Conservation (phyloP, 345 rosid species). For the Ricinus communis region DNA sequence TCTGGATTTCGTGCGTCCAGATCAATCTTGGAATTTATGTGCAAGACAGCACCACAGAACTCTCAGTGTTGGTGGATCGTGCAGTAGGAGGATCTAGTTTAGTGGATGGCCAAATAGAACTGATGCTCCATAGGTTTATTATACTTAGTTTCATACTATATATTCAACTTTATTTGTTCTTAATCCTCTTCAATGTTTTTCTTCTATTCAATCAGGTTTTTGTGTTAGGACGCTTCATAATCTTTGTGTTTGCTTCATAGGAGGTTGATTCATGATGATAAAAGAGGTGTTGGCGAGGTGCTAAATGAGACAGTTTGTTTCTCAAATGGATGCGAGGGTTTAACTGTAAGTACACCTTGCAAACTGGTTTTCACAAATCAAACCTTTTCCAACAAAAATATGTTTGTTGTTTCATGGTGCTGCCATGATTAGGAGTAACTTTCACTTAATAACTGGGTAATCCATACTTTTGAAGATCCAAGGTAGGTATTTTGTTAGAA, state of each 20-base stretch:
- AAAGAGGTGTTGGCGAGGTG: slow-evolving; percentile 86
- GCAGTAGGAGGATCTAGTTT: slow-evolving; percentile 86
- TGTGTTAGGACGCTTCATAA: slow-evolving; percentile 11
- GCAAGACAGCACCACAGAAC: slow-evolving; percentile 67
- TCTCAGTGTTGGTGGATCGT: slow-evolving; percentile 88
- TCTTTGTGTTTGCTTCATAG: slow-evolving; percentile 30
- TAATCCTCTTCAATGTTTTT: slow-evolving; percentile 2
- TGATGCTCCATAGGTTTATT: slow-evolving; percentile 87
- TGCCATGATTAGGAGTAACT: not conserved
- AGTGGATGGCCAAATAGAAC: slow-evolving; percentile 82
- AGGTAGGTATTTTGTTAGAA: slow-evolving; percentile 71
- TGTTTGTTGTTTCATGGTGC: not conserved
- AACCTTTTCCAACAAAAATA: slow-evolving; percentile 3
- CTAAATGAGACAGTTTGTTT: slow-evolving; percentile 85
- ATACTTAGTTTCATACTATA: not conserved
- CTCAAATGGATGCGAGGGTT: slow-evolving; percentile 70
- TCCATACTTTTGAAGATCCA: slow-evolving; percentile 48
- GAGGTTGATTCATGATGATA: slow-evolving; percentile 84
- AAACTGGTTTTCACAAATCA: slow-evolving; percentile 13
- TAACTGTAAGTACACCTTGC: slow-evolving; percentile 61
- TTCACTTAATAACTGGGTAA: not conserved
- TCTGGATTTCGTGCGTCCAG: slow-evolving; percentile 38
- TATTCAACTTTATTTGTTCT: not conserved
- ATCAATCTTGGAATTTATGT: slow-evolving; percentile 78
- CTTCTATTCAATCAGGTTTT: slow-evolving; percentile 8